phyloP scores from a whole-genome alignment of 1,284 basidiomycete species.

The Marasmius oreades region DNA sequence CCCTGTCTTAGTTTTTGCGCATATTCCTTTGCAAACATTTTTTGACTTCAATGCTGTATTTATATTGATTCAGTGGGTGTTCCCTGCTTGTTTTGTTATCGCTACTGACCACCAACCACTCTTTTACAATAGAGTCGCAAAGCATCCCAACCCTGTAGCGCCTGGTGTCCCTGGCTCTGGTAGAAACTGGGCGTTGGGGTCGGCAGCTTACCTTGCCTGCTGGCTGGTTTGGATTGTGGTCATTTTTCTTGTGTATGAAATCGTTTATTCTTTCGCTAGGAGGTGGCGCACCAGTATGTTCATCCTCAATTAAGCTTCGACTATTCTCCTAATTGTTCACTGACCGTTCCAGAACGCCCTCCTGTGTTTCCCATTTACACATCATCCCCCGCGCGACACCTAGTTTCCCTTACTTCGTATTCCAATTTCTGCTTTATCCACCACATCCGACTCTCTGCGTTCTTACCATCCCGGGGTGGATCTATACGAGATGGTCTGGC shows the following conservation, averaged over 20 bases:
- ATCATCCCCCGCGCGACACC: slow-evolving; percentile 71
- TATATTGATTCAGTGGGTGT: slow-evolving; percentile 1
- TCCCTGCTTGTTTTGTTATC: neutral
- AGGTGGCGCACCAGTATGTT: slow-evolving; percentile 84
- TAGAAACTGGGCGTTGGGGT: slow-evolving; percentile 71
- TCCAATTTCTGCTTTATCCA: slow-evolving; percentile 80
- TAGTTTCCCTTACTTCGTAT: slow-evolving; percentile 74
- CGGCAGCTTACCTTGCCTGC: slow-evolving; percentile 76
- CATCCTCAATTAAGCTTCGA: slow-evolving; percentile 3
- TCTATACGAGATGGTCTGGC: slow-evolving; percentile 60
- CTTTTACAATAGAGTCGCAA: slow-evolving; percentile 50
- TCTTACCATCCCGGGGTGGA: slow-evolving; percentile 48
- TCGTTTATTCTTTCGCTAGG: slow-evolving; percentile 75
- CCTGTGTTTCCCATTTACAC: slow-evolving; percentile 78
- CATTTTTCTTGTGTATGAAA: slow-evolving; percentile 79
- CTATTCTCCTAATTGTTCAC: slow-evolving; percentile 2
- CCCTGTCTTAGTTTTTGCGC: slow-evolving; percentile 64
- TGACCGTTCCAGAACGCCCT: slow-evolving; percentile 59
- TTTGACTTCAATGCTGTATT: slow-evolving; percentile 54
- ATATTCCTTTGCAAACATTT: slow-evolving; percentile 71
- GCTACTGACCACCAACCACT: neutral
- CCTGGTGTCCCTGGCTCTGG: slow-evolving; percentile 66
- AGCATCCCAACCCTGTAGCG: slow-evolving; percentile 63
- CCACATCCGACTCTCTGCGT: slow-evolving; percentile 70
- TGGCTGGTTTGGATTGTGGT: slow-evolving; percentile 72